These are phyloP conservation scores for Helianthus tuberosus DNA, from an alignment of 129 eudicot species.

Conservation along the genomic window DNA sequence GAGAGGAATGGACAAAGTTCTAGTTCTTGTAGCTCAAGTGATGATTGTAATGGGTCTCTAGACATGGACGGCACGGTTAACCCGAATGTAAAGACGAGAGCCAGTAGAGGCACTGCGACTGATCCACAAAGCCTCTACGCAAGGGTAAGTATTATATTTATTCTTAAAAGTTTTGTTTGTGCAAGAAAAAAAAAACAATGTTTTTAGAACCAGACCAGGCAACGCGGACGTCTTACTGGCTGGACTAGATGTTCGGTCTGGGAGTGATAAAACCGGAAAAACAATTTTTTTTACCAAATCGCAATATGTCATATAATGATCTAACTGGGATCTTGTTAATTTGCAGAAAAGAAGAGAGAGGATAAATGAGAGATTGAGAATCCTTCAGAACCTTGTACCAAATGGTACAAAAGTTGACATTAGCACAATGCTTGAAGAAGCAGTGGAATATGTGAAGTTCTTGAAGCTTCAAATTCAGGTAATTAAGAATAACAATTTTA, in stretches of 20 bases:
- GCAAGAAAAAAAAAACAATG: background rate
- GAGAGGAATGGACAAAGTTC: conserved; percentile 45
- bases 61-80: conserved; percentile 43
- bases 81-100: conserved; percentile 63
- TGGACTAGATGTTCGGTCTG: too few relatives aligned
- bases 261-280: too few relatives aligned
- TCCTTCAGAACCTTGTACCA: conserved; percentile 87
- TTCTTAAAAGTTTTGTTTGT: background rate
- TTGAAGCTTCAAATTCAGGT: conserved; percentile 96
- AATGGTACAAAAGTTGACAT: conserved; percentile 99
- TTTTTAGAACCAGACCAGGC: too few relatives aligned
- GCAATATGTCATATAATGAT: background rate
- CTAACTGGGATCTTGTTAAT: background rate
- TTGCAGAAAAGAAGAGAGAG: conserved; percentile 95
- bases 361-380: conserved; percentile 87
- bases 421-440: conserved; percentile 99
- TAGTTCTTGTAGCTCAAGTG: conserved; percentile 56
- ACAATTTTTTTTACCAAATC: background rate
- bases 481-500: background rate
- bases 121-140: conserved; percentile 99
- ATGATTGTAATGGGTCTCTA: conserved; percentile 61
- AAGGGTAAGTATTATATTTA: conserved; percentile 49
- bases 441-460: conserved; percentile 91
- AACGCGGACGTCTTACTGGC: too few relatives aligned
- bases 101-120: conserved; percentile 81